These are phyloP conservation scores for Xylariaceae sp. DNA, from an alignment of 2,329 filamentous ascomycete species.

Conservation along the genomic window DNA sequence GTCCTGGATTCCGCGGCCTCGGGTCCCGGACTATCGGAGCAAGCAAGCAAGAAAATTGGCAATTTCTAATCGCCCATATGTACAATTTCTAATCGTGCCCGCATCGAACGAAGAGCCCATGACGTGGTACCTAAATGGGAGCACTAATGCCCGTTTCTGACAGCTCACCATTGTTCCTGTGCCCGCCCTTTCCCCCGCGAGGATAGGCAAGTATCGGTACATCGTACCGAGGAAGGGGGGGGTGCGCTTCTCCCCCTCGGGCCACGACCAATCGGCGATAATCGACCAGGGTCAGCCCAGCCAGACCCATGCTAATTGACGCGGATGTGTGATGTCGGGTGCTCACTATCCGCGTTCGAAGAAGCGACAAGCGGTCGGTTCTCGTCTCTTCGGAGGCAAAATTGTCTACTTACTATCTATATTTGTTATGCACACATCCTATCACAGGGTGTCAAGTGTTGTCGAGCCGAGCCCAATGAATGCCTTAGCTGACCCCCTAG, in stretches of 20 bases:
- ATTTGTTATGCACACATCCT: not conserved
- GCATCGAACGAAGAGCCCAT: not conserved
- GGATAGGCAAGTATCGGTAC: conserved; percentile 20
- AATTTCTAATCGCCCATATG: not conserved
- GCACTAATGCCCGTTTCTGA: not conserved
- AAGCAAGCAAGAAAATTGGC: not conserved
- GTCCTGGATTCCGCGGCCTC: not conserved
- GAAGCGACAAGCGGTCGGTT: conserved; percentile 26
- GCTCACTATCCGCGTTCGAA: conserved; percentile 30
- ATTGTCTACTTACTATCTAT: too few relatives aligned
- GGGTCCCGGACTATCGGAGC: not conserved
- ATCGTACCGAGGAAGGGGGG: conserved; percentile 20
- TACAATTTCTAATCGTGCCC: not conserved
- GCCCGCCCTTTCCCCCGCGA: conserved; percentile 15
- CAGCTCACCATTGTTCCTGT: conserved; percentile 13
- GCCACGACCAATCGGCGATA: conserved; percentile 30
- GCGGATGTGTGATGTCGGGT: conserved; percentile 32
- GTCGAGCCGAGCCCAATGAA: not conserved
- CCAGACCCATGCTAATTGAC: conserved; percentile 33
- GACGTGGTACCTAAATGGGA: not conserved
- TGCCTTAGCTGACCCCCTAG: not conserved
- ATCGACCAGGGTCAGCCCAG: conserved; percentile 24
- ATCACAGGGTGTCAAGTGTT: not conserved
- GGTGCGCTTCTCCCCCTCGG: conserved; percentile 21
- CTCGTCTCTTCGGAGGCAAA: not conserved